Evolutionary conservation across 345 rosid genomes (phyloP), one percentile per base, ranked within the genome.

Genomic region (Syzygium oleosum): DNA sequence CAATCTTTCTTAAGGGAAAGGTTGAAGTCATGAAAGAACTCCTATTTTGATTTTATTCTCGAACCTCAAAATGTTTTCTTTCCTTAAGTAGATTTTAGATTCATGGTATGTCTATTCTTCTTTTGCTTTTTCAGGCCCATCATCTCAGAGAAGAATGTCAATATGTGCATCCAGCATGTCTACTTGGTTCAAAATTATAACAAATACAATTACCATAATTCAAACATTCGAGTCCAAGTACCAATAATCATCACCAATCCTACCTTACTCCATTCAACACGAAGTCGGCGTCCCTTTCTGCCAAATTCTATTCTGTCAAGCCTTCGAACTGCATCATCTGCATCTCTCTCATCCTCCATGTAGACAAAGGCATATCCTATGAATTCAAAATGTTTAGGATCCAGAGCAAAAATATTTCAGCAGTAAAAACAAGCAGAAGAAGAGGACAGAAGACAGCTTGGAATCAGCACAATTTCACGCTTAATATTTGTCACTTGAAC

Each of bases 191-290:
- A 73, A 73, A 12, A 25, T 25, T 73, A 38, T 38, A 38, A 73
- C 13, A 73, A 68, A 73, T 19, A 19, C 80, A 7, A 38, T 34
- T 19, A 73, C 38, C 80, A 22, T 19, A 73, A 73, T 38, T 19
- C 25, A 19, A 73, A 73, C 27, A 5, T 22, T 34, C 21, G 27
- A 38, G 25, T 17, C 25, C 49, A 21, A 73, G 5, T 73, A 73
- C 25, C 65, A 54, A 25, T 54, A 34, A 85, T 54, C 86, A 29
- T 54, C 49, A 52, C 56, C 55, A 85, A 54, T 52, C 61, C 51
- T 89, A 96, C 99, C 96, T 96, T 98, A 25, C 97, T 98, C 99
- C 99, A 98, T 90, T 98, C 99, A 84, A 96, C 99, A 91, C 97
- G 97, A 87, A 98, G 97, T 89, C 96, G 93, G 86, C 99, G 98